Conservation (phyloP, 2,329 filamentous ascomycete species). For the Lasiodiplodia gonubiensis region DNA sequence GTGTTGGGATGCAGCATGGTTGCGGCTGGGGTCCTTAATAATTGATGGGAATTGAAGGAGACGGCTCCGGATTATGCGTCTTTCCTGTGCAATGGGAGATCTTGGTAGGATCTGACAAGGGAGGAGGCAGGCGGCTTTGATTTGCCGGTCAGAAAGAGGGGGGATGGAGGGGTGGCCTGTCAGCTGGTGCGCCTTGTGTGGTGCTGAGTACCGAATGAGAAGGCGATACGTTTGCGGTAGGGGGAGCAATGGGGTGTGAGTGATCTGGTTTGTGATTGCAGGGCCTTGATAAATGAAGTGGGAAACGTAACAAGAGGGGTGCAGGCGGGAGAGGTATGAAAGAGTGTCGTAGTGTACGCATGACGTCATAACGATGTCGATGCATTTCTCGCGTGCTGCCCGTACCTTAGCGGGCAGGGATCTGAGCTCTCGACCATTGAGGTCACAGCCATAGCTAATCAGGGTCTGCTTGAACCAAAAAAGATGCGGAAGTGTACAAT, state of each 20-base stretch:
- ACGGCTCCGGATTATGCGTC: background rate
- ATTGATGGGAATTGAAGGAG: background rate
- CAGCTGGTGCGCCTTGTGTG: background rate
- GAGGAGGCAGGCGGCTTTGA: background rate
- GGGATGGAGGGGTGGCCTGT: constrained; percentile 4
- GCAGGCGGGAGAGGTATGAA: background rate
- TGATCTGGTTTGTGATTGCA: background rate
- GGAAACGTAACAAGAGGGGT: background rate
- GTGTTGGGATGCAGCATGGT: background rate
- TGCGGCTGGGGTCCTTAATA: background rate
- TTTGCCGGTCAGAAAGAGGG: constrained; percentile 10
- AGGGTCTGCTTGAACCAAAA: background rate
- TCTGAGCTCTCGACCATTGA: constrained; percentile 3
- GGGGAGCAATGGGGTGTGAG: background rate
- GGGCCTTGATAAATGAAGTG: background rate
- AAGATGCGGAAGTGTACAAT: background rate
- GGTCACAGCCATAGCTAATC: background rate
- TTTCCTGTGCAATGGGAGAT: background rate
- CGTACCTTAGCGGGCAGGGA: background rate
- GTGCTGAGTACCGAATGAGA: background rate
- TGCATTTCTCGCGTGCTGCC: background rate
- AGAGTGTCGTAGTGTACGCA: background rate
- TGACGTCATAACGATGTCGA: constrained; percentile 24
- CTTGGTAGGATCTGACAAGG: background rate
- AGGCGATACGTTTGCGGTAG: background rate